Base-by-base conservation (phyloP, 1,284 basidiomycete species). In the Taiwanofungus camphoratus region DNA sequence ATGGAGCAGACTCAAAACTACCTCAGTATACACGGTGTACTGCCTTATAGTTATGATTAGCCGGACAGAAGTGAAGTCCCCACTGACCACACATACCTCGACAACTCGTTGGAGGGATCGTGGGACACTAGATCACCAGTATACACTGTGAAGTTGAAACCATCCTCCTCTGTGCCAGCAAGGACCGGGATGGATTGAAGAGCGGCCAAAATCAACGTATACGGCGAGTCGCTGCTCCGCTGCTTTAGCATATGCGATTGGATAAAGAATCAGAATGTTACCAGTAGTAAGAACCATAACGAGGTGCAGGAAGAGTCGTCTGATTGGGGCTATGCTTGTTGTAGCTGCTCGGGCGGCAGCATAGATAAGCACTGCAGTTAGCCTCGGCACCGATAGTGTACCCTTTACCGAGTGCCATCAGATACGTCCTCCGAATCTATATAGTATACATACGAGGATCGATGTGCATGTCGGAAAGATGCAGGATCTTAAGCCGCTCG, bases 91-190 rank as follows among this genome's bases (percentile, higher is more conserved):
- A 45, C 60, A 41, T 49, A 76, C 76, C 77, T 71, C 5, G 80
- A 82, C 20, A 79, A 59, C 53, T 88, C 74, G 45, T 77, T 77
- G 38, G 77, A 73, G 5, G 73, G 62, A 57, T 88, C 86, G 56
- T 88, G 85, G 8, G 82, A 77, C 26, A 87, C 75, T 42, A 90
- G 62, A 57, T 91, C 88, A 19, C 88, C 88, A 0, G 88, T 91
- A 54, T 77, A 87, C 18, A 91, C 45, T 0, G 76, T 76, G 55
- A 79, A 84, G 36, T 75, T 73, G 51, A 91, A 85, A 2, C 80
- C 76, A 24, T 63, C 68, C 7, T 71, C 61, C 52, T 74, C 55
- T 2, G 85, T 84, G 4, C 74, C 80, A 18, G 85, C 73, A 13
- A 91, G 64, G 2, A 69, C 68, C 12, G 83, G 84, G 39, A 91